These are phyloP conservation scores for Lophiostoma macrostomum DNA, from an alignment of 495 filamentous ascomycete species.

Conservation along the genomic window DNA sequence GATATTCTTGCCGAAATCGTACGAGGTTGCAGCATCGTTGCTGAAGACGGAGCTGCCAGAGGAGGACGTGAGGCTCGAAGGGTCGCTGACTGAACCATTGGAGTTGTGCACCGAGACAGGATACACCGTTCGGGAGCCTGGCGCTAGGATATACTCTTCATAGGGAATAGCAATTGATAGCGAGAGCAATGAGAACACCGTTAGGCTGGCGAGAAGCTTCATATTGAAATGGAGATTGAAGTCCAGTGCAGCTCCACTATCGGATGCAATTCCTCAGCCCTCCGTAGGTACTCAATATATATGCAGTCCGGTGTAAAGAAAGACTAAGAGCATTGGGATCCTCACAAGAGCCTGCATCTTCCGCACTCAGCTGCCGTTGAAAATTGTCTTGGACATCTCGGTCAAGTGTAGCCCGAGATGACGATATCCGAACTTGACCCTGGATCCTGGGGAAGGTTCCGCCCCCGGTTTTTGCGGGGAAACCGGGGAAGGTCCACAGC, in stretches of 20 bases:
- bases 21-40: conserved; percentile 43
- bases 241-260: not conserved
- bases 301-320: not conserved
- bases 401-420: conserved; percentile 3
- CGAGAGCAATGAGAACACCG: not conserved
- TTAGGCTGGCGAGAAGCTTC: not conserved
- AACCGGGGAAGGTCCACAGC: too few species aligned
- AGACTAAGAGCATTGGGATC: not conserved
- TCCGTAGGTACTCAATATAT: not conserved
- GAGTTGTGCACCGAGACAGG: conserved; percentile 39
- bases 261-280: not conserved
- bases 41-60: conserved; percentile 38
- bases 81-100: conserved; percentile 44
- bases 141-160: conserved; percentile 47
- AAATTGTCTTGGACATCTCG: not conserved
- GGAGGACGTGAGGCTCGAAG: conserved; percentile 34
- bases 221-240: not conserved
- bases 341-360: conserved; percentile 3
- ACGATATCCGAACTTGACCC: not conserved
- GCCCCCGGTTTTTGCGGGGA: not conserved
- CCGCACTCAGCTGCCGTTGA: not conserved
- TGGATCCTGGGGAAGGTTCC: not conserved
- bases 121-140: conserved; percentile 38
- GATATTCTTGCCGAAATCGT: conserved; percentile 49
- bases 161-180: conserved; percentile 18